These are phyloP conservation scores for Setomelanomma holmii DNA, from an alignment of 2,329 filamentous ascomycete species.

Conservation along the genomic window DNA sequence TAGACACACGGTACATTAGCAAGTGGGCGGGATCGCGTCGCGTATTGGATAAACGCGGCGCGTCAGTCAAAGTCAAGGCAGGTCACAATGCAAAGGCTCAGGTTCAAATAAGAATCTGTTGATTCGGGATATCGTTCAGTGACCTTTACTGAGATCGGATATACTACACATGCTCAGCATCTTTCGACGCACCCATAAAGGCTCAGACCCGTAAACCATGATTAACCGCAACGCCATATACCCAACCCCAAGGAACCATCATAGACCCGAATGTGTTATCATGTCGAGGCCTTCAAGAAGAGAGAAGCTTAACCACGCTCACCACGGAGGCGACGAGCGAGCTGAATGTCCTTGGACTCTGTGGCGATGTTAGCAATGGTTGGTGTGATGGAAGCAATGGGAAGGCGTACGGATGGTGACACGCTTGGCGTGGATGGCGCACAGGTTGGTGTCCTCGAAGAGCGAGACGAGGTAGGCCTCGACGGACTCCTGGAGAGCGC, in stretches of 20 bases:
- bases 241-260: constrained; percentile 36
- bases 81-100: constrained; percentile 4
- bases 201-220: constrained; percentile 47
- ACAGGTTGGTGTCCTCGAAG: constrained; percentile 98
- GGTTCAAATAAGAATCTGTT: constrained; percentile 37
- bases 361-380: constrained; percentile 25
- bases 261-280: constrained; percentile 32
- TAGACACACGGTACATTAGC: too few species aligned
- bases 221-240: constrained; percentile 45
- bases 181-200: constrained; percentile 46
- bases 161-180: constrained; percentile 50
- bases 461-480: constrained; percentile 98
- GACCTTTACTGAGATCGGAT: constrained; percentile 46
- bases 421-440: constrained; percentile 98
- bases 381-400: neutral
- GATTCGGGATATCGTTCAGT: constrained; percentile 44
- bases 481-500: constrained; percentile 96
- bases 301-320: constrained; percentile 58
- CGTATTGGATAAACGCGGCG: neutral
- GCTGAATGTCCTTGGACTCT: constrained; percentile 97
- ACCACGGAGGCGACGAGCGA: constrained; percentile 69
- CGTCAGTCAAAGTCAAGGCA: neutral
- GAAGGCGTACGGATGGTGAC: constrained; percentile 75
- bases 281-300: constrained; percentile 31
- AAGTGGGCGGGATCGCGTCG: too few species aligned